Percentiles rank a stretch among this genome's conserved stretches.
Evolutionary conservation across 345 rosid species (phyloP).

Genomic region (Populus simonii): DNA sequence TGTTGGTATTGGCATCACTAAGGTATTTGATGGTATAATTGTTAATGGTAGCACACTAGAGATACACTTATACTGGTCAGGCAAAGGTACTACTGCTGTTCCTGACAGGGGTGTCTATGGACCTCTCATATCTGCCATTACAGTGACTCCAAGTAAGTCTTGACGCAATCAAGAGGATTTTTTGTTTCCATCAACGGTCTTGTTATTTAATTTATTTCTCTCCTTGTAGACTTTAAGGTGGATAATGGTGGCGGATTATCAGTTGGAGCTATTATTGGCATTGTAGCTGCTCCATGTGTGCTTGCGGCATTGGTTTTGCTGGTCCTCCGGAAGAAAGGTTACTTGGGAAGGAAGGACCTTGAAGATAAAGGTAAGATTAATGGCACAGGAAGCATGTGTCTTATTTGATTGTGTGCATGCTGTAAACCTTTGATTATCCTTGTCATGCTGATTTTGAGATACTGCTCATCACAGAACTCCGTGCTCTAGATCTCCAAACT

Average conservation of each 20-base stretch:
- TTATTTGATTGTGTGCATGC: not conserved
- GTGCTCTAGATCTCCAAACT: conserved; percentile 66
- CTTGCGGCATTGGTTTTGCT: conserved; percentile 37
- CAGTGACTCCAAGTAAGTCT: conserved; percentile 71
- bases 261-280: conserved; percentile 64
- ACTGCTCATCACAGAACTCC: conserved; percentile 41
- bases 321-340: conserved; percentile 46
- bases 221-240: conserved; percentile 57
- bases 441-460: not conserved
- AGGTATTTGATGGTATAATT: conserved; percentile 26
- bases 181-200: not conserved
- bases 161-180: not conserved
- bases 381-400: not conserved
- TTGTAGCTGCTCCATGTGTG: conserved; percentile 50
- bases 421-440: not conserved
- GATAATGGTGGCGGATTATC: conserved; percentile 46
- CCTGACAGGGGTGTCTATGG: conserved; percentile 73
- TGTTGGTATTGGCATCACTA: conserved; percentile 40
- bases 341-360: conserved; percentile 48
- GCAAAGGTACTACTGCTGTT: conserved; percentile 70
- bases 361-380: conserved; percentile 52
- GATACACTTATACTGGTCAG: conserved; percentile 72
- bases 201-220: not conserved
- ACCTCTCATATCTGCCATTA: conserved; percentile 81
- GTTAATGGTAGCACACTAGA: conserved; percentile 69